phyloP scores from a whole-genome alignment of 2,329 filamentous ascomycete genomes.

The Colletotrichum eleusines region DNA sequence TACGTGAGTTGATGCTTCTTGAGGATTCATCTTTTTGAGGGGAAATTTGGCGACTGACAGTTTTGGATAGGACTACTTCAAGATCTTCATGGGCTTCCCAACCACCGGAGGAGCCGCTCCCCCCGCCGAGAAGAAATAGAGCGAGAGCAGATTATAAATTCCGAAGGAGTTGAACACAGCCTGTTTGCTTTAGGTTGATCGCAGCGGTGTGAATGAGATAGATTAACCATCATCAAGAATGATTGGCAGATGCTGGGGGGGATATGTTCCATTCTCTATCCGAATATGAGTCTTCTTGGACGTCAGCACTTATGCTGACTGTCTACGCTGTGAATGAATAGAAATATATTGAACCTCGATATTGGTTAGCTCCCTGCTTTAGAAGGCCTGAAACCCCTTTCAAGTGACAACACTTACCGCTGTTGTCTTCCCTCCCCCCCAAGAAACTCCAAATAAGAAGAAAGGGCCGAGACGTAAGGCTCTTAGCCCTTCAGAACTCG shows the following conservation, averaged over 20 bases:
- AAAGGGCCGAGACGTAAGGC: not conserved
- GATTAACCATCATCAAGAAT: not conserved
- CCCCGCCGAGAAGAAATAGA: constrained; percentile 62
- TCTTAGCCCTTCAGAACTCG: not conserved
- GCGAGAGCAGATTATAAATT: too few relatives aligned
- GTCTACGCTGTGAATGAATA: not conserved
- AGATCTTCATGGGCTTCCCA: constrained; percentile 89
- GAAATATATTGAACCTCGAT: not conserved
- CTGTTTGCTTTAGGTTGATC: not conserved
- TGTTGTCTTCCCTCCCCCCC: not conserved
- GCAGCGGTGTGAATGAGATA: not conserved
- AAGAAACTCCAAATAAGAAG: not conserved
- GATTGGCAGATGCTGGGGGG: not conserved
- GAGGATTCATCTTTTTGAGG: not conserved
- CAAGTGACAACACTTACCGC: not conserved
- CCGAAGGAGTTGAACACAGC: not conserved
- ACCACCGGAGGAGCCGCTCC: constrained; percentile 79
- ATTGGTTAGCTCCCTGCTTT: not conserved
- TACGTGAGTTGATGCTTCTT: constrained; percentile 68
- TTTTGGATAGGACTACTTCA: constrained; percentile 77
- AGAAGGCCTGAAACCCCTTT: too few relatives aligned
- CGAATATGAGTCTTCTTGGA: not conserved
- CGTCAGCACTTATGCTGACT: not conserved
- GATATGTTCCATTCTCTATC: too few relatives aligned
- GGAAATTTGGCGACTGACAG: constrained; percentile 43